Evolutionary conservation across 768 basidiomycete species (phyloP).

Genomic region (Hydnum rufescens): DNA sequence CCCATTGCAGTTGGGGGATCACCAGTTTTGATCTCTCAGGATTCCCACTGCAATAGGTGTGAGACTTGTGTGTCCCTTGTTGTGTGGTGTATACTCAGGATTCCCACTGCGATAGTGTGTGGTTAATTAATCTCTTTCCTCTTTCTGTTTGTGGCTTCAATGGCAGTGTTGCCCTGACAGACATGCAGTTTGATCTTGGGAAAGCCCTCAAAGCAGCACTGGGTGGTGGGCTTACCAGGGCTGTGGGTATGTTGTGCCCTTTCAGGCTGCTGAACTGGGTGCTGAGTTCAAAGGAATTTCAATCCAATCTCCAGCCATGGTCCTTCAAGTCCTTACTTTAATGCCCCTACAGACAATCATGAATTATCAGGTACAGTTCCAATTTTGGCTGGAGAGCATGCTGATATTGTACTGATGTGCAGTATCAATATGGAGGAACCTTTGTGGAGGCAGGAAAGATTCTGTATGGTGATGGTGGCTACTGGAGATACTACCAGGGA

Average conservation of each 20-base stretch:
- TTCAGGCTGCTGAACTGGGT: neutral
- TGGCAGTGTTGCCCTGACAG: no score
- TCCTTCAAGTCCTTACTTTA: conserved; percentile 74
- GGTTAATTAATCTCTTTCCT: no score
- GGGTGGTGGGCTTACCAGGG: conserved; percentile 81
- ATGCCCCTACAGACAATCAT: conserved; percentile 95
- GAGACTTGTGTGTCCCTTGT: no score
- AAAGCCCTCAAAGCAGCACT: conserved; percentile 63
- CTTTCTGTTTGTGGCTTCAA: no score
- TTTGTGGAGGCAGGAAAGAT: conserved; percentile 2
- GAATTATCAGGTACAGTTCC: conserved; percentile 52
- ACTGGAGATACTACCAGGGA: conserved; percentile 73
- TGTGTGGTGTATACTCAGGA: no score
- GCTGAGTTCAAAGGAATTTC: conserved; percentile 7
- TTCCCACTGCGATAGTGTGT: no score
- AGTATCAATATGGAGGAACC: conserved; percentile 27
- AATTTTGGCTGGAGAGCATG: neutral
- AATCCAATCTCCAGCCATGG: conserved; percentile 44
- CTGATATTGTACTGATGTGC: neutral
- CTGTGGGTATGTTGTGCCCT: conserved; percentile 33
- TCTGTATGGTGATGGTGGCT: conserved; percentile 43
- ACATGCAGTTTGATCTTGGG: conserved; percentile 50
- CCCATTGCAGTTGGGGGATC: no score
- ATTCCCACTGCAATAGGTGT: no score
- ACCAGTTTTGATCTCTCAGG: no score